phyloP scores from a whole-genome alignment of 495 filamentous ascomycete species.

The Xylaria curta region DNA sequence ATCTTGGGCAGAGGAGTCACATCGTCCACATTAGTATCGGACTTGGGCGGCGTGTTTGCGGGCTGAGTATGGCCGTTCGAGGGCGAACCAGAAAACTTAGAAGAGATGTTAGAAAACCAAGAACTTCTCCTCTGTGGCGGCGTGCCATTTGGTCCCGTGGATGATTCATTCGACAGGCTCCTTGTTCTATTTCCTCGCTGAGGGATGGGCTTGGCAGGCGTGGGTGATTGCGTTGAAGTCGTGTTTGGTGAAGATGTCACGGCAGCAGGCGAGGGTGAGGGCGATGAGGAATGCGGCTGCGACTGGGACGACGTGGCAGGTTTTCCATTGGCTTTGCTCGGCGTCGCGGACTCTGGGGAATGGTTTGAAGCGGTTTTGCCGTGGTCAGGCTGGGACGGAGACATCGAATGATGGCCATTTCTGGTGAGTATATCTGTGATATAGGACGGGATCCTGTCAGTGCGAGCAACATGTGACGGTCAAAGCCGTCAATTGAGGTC shows the following conservation, averaged over 20 bases:
- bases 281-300: constrained; percentile 16
- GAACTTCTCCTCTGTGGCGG: constrained; percentile 69
- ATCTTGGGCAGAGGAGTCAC: constrained; percentile 62
- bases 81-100: constrained; percentile 83
- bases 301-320: neutral
- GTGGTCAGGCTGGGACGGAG: constrained; percentile 29
- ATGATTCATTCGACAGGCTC: constrained; percentile 33
- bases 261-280: constrained; percentile 15
- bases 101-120: constrained; percentile 92
- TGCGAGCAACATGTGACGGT: neutral
- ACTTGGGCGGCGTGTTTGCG: constrained; percentile 48
- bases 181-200: constrained; percentile 33
- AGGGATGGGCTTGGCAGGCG: constrained; percentile 34
- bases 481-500: neutral
- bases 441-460: neutral
- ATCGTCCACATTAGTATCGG: constrained; percentile 57
- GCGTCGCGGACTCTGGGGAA: constrained; percentile 23
- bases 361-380: constrained; percentile 28
- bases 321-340: constrained; percentile 36
- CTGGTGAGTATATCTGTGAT: constrained; percentile 25
- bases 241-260: constrained; percentile 15
- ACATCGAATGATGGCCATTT: constrained; percentile 29
- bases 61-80: constrained; percentile 51
- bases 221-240: constrained; percentile 25
- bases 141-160: constrained; percentile 29